These are phyloP conservation scores for Tylopilus intermedius DNA, from an alignment of 768 basidiomycete genomes.

Conservation along the genomic window DNA sequence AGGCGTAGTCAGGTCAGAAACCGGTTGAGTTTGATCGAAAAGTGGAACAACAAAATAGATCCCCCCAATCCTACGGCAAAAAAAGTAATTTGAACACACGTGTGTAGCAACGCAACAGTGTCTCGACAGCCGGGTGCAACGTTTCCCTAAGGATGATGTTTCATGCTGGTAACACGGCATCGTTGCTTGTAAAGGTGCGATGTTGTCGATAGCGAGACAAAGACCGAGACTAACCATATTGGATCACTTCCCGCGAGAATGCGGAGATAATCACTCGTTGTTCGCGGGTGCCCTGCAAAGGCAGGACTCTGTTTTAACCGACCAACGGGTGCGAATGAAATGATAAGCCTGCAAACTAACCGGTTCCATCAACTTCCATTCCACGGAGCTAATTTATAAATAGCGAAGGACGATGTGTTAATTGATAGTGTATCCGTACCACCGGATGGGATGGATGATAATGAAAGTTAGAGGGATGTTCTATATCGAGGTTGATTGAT, in stretches of 20 bases:
- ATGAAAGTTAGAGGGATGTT: neutral
- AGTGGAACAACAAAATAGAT: neutral
- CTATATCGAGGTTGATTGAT: constrained; percentile 12
- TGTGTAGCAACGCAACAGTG: constrained; percentile 1
- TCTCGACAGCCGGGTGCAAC: neutral
- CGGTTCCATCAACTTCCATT: constrained; percentile 21
- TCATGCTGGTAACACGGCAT: neutral
- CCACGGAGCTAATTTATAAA: constrained; percentile 5
- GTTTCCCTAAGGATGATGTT: neutral
- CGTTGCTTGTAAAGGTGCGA: neutral
- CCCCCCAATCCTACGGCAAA: neutral
- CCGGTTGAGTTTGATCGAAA: neutral
- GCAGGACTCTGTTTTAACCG: neutral
- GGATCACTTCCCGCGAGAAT: constrained; percentile 1
- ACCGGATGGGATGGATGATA: neutral
- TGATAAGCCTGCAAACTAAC: constrained; percentile 14
- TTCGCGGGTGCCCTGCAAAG: constrained; percentile 15
- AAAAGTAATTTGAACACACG: neutral
- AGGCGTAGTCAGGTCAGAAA: constrained; percentile 3
- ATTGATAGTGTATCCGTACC: constrained; percentile 1
- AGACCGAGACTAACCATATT: constrained; percentile 12
- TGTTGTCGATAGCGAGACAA: neutral
- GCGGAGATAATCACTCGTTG: constrained; percentile 21
- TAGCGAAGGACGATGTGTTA: neutral
- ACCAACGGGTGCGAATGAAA: constrained; percentile 11